These are phyloP conservation scores for Agrostemma githago DNA, from an alignment of 148 eudicot species.

Conservation along the genomic window DNA sequence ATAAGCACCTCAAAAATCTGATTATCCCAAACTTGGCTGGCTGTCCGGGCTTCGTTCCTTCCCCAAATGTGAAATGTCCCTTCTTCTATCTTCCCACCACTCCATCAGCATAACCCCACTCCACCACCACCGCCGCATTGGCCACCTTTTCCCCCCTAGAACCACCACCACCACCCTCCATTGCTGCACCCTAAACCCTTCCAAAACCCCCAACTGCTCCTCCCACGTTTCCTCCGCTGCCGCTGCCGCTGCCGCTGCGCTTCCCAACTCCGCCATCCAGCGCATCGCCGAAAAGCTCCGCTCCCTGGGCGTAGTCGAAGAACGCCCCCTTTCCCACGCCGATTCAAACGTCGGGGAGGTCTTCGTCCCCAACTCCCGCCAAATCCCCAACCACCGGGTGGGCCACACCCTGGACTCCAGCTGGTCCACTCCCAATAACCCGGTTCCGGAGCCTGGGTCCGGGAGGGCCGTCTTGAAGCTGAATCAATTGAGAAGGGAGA, in stretches of 20 bases:
- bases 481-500: conserved; percentile 47
- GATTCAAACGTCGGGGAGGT: conserved; percentile 45
- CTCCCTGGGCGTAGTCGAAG: conserved; percentile 66
- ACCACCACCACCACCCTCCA: conserved; percentile 23
- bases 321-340: conserved; percentile 8
- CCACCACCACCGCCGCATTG: conserved; percentile 1
- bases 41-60: neutral
- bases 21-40: neutral
- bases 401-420: conserved; percentile 87
- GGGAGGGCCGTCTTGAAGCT: conserved; percentile 46
- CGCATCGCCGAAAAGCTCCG: conserved; percentile 93
- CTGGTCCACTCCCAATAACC: conserved; percentile 80
- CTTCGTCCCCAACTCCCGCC: conserved; percentile 63
- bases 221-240: conserved; percentile 26
- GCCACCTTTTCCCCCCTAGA: conserved; percentile 14
- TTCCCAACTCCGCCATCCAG: conserved; percentile 77
- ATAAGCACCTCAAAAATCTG: neutral
- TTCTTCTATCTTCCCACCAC: conserved; percentile 17
- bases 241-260: conserved; percentile 19
- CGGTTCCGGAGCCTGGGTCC: conserved; percentile 63
- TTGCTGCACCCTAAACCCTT: neutral
- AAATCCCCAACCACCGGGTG: conserved; percentile 59
- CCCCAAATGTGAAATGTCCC: conserved; percentile 18
- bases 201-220: conserved; percentile 24
- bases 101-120: conserved; percentile 19